Evolutionary conservation across 2,329 filamentous ascomycete genomes (phyloP), one percentile per base, ranked within the genome.

Genomic region (Seiridium cupressi): DNA sequence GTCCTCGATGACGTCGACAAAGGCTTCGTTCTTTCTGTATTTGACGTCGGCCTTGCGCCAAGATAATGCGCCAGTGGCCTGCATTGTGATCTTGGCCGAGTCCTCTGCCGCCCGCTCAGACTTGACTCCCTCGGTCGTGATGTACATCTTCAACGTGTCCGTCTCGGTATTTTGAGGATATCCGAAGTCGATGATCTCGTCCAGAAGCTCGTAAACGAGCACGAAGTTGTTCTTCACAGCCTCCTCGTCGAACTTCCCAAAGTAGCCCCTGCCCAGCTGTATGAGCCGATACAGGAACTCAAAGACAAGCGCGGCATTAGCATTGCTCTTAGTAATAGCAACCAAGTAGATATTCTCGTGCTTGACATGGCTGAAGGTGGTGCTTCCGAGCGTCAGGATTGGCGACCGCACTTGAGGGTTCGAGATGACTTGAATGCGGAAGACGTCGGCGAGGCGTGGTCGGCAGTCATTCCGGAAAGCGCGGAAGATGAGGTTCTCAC

Each of bases 161-260:
- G 94, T 97, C 79, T 99, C 95, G 64, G 95, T 99, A 76, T 98
- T 98, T 76, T 99, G 95, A 40, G 95, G 95, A 74, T 99, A 99
- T 64, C 95, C 95, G 77, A 99, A 99, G 77, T 99, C 95, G 74
- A 99, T 88, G 72, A 99, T 97, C 79, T 99, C 95, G 76, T 99
- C 95, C 59, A 99, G 80, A 60, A 99, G 84, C 83, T 99, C 95
- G 77, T 99, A 99, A 44, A 99, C 93, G 66, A 99, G 83, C 65
- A 99, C 95, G 79, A 99, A 99, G 81, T 99, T 99, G 80, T 97
- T 98, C 89, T 99, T 99, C 69, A 99, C 94, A 60, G 95, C 93
- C 79, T 99, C 95, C 82, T 99, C 95, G 72, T 99, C 95, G 73
- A 99, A 97, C 78, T 98, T 98, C 73, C 91, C 94, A 83, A 99